phyloP scores from a whole-genome alignment of 805 yeast genomes.

The Ogataea corticis region DNA sequence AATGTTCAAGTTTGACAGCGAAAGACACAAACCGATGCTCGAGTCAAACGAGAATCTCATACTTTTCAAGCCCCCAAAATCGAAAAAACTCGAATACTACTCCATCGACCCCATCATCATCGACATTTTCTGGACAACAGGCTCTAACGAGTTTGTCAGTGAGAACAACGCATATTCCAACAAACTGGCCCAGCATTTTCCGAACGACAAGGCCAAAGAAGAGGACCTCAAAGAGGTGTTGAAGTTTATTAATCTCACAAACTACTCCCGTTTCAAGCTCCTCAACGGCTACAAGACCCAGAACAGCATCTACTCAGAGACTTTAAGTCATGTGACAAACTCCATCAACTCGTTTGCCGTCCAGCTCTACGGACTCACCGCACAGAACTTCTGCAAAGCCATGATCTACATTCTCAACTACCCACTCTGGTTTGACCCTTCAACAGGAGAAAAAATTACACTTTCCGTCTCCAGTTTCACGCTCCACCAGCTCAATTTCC shows the following conservation, averaged over 20 bases:
- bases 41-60: slow-evolving; percentile 36
- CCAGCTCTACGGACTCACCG: slow-evolving; percentile 9
- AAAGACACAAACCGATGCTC: slow-evolving; percentile 17
- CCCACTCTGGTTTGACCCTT: slow-evolving; percentile 12
- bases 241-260: slow-evolving; percentile 33
- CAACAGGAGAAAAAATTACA: slow-evolving; percentile 8
- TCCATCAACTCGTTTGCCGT: slow-evolving; percentile 2
- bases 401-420: slow-evolving; percentile 16
- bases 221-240: slow-evolving; percentile 29
- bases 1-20: slow-evolving; percentile 18
- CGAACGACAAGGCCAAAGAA: slow-evolving; percentile 10
- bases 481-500: slow-evolving; percentile 75
- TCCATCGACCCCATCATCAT: slow-evolving; percentile 73
- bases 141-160: slow-evolving; percentile 11
- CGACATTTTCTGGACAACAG: slow-evolving; percentile 44
- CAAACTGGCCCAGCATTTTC: slow-evolving; percentile 30
- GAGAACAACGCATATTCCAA: slow-evolving; percentile 27
- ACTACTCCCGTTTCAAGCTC: slow-evolving; percentile 27
- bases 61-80: slow-evolving; percentile 70
- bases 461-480: slow-evolving; percentile 40
- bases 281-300: slow-evolving; percentile 6
- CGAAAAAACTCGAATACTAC: slow-evolving; percentile 70
- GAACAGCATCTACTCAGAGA: slow-evolving; percentile 3
- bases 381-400: slow-evolving; percentile 13
- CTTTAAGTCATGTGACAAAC: neutral